These are phyloP conservation scores for Phytophthora podocarpi DNA, from an alignment of 352 stramenopile species.

Conservation along the genomic window DNA sequence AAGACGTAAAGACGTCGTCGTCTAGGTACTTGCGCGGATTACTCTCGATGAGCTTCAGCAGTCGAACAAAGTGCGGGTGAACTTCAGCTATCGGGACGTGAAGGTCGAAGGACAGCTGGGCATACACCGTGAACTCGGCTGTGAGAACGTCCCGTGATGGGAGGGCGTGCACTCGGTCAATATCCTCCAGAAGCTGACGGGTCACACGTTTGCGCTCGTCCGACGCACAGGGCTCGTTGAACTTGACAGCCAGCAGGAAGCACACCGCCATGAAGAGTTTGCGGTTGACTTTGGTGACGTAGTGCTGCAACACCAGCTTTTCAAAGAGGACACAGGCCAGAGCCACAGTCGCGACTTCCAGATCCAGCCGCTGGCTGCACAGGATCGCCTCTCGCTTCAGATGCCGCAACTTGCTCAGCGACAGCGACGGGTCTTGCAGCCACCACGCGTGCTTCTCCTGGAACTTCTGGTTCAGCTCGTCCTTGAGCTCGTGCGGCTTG, in stretches of 20 bases:
- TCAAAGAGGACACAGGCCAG: constrained; percentile 98
- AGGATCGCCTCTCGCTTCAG: constrained; percentile 91
- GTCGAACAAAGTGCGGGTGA: constrained; percentile 86
- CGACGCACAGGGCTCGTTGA: constrained; percentile 82
- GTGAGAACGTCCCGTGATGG: constrained; percentile 86
- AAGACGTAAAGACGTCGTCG: constrained; percentile 82
- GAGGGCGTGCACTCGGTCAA: constrained; percentile 81
- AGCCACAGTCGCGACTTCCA: constrained; percentile 95
- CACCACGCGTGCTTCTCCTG: constrained; percentile 91
- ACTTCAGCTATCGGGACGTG: constrained; percentile 83
- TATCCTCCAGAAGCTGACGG: constrained; percentile 75
- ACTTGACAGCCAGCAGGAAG: constrained; percentile 94
- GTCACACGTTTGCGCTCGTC: constrained; percentile 68
- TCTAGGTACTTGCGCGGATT: constrained; percentile 91
- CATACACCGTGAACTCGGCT: constrained; percentile 90
- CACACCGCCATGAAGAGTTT: constrained; percentile 97
- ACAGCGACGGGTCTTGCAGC: constrained; percentile 90
- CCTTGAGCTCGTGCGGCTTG: constrained; percentile 94
- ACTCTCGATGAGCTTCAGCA: constrained; percentile 88
- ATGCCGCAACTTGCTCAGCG: constrained; percentile 96
- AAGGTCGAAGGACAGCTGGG: constrained; percentile 89
- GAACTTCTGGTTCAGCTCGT: constrained; percentile 98
- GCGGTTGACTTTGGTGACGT: constrained; percentile 96
- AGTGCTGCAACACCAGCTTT: constrained; percentile 94
- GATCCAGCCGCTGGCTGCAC: constrained; percentile 73